These are phyloP conservation scores for Phialocephala subalpina DNA, from an alignment of 2,329 filamentous ascomycete genomes.

Conservation along the genomic window DNA sequence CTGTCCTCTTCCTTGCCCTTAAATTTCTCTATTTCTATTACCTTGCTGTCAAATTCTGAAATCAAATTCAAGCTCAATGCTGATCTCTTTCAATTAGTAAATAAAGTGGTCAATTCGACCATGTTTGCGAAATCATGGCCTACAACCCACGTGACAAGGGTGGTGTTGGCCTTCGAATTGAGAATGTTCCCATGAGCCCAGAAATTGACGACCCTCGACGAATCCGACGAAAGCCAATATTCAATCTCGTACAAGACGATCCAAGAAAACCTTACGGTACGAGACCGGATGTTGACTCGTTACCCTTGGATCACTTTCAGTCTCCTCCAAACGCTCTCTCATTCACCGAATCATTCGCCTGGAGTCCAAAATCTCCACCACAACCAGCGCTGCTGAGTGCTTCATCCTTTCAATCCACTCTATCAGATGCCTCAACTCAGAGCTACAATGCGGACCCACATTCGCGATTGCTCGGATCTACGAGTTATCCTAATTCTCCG, in stretches of 20 bases:
- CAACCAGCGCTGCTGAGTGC: not conserved
- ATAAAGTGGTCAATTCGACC: too few relatives aligned
- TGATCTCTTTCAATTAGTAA: too few relatives aligned
- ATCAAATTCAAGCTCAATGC: too few relatives aligned
- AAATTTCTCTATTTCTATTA: too few relatives aligned
- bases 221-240: not conserved
- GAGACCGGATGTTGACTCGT: not conserved
- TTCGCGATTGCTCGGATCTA: not conserved
- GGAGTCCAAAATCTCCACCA: not conserved
- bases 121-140: too few relatives aligned
- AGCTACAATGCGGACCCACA: not conserved
- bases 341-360: not conserved
- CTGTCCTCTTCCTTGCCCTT: too few relatives aligned
- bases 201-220: not conserved
- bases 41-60: too few relatives aligned
- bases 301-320: not conserved
- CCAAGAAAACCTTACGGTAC: not conserved
- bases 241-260: not conserved
- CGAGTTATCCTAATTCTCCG: not conserved
- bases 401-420: not conserved
- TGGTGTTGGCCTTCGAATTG: not conserved
- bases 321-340: not conserved
- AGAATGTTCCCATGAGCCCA: not conserved
- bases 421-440: not conserved
- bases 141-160: too few relatives aligned